Conservation (phyloP, 176 grass and related monocot species). For the Olyra latifolia region DNA sequence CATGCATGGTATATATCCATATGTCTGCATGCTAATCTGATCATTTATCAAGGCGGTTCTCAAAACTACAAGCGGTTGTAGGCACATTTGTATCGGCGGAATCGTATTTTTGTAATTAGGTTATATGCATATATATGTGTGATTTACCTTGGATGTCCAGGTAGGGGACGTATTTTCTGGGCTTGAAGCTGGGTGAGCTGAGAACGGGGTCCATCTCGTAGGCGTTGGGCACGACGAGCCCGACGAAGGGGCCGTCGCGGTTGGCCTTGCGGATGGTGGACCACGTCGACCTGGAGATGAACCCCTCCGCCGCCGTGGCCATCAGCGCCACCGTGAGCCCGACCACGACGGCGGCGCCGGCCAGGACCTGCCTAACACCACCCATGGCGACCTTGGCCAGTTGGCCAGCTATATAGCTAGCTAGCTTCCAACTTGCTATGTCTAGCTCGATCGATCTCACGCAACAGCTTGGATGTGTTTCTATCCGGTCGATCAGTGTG, state of each 20-base stretch:
- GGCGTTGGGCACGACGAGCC: constrained; percentile 72
- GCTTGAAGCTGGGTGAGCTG: constrained; percentile 34
- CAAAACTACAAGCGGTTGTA: too few relatives aligned
- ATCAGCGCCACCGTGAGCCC: not conserved
- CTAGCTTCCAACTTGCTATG: too few relatives aligned
- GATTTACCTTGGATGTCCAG: constrained; percentile 70
- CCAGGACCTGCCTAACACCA: not conserved
- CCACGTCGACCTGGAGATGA: constrained; percentile 29
- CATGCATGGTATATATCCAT: too few relatives aligned
- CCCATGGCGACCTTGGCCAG: not conserved
- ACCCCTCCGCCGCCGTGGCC: not conserved
- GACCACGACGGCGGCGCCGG: not conserved
- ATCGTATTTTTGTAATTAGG: too few relatives aligned
- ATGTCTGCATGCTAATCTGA: too few relatives aligned
- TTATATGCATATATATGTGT: too few relatives aligned
- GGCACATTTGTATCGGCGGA: too few relatives aligned
- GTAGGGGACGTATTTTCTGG: constrained; percentile 28
- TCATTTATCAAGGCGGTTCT: too few relatives aligned
- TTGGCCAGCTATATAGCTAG: not conserved
- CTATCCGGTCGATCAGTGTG: too few relatives aligned
- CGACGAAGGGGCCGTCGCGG: constrained; percentile 48
- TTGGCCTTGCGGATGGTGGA: constrained; percentile 23
- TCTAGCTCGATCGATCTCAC: not conserved
- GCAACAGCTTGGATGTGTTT: too few relatives aligned
- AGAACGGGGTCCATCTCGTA: constrained; percentile 75